Evolutionary conservation across 2,329 filamentous ascomycete genomes (phyloP).

Genomic region (Monosporascus sp.): DNA sequence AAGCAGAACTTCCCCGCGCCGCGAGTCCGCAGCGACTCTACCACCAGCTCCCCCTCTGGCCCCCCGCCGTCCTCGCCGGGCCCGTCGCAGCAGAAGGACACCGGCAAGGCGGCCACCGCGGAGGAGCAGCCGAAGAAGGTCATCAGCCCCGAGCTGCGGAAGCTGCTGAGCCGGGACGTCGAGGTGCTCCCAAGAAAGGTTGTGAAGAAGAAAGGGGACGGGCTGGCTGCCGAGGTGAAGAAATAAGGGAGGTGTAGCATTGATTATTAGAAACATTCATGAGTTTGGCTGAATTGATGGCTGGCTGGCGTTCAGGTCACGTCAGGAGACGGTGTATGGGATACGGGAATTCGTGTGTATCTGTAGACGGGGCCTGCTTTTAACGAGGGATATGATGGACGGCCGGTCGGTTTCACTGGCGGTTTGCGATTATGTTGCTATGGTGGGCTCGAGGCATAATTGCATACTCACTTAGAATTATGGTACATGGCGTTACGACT

Average conservation of each 20-base stretch:
- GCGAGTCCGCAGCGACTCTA: constrained; percentile 19
- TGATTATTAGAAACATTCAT: no score
- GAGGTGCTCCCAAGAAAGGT: constrained; percentile 24
- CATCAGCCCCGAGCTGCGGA: constrained; percentile 53
- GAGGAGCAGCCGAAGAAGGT: constrained; percentile 36
- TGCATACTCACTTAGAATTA: no score
- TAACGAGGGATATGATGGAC: no score
- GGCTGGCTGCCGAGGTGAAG: constrained; percentile 15
- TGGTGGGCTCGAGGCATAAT: no score
- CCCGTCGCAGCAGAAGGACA: constrained; percentile 13
- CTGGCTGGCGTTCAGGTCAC: no score
- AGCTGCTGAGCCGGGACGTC: constrained; percentile 40
- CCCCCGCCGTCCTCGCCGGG: constrained; percentile 5
- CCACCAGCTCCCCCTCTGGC: constrained; percentile 12
- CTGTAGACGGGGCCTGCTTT: no score
- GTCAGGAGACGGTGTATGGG: no score
- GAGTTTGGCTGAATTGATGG: no score
- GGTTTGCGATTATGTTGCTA: no score
- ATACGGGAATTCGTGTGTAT: no score
- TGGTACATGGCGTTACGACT: no score
- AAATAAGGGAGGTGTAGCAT: neutral
- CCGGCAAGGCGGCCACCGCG: constrained; percentile 30
- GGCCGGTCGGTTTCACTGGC: no score
- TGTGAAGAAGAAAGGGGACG: constrained; percentile 20
- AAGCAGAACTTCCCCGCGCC: constrained; percentile 75